A percentile compares a stretch with the other conserved stretches of the same genome.
Evolutionary conservation across 2,329 filamentous ascomycete genomes (phyloP).

Genomic region (Talaromyces sp.): DNA sequence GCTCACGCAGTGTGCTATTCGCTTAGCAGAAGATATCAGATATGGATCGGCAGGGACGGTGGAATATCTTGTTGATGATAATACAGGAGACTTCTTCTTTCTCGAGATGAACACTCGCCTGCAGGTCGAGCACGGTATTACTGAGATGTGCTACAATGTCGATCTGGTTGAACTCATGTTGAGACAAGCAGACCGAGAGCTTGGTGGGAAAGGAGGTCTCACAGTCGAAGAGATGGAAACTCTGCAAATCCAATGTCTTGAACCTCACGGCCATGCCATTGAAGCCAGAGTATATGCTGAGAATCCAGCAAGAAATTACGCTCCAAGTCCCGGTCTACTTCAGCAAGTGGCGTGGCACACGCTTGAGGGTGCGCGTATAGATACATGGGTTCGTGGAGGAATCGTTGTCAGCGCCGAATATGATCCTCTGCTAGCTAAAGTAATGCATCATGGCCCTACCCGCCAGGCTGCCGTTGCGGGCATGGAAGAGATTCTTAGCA

Average conservation of each 20-base stretch:
- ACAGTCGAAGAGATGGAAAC: conserved; percentile 25
- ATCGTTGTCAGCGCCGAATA: background rate
- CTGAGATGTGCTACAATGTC: conserved; percentile 54
- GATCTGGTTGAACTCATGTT: conserved; percentile 57
- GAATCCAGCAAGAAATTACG: conserved; percentile 57
- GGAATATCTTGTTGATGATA: conserved; percentile 84
- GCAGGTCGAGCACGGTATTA: conserved; percentile 58
- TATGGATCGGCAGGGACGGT: conserved; percentile 89
- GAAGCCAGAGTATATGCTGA: conserved; percentile 57
- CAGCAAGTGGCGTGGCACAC: conserved; percentile 57
- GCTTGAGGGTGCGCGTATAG: conserved; percentile 51
- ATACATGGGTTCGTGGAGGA: conserved; percentile 57
- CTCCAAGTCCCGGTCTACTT: conserved; percentile 57
- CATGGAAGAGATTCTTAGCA: background rate
- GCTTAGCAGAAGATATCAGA: conserved; percentile 53
- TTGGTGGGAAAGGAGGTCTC: conserved; percentile 44
- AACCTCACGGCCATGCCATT: conserved; percentile 36
- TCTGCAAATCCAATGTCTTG: background rate
- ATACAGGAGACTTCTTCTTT: conserved; percentile 72
- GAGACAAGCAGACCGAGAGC: conserved; percentile 52
- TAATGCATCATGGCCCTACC: background rate
- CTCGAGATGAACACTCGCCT: conserved; percentile 59
- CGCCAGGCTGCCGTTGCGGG: background rate
- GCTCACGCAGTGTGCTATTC: conserved; percentile 66
- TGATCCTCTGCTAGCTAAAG: background rate